These are phyloP conservation scores for Phaseolus lunatus DNA, from an alignment of 306 rosid species.

Conservation along the genomic window DNA sequence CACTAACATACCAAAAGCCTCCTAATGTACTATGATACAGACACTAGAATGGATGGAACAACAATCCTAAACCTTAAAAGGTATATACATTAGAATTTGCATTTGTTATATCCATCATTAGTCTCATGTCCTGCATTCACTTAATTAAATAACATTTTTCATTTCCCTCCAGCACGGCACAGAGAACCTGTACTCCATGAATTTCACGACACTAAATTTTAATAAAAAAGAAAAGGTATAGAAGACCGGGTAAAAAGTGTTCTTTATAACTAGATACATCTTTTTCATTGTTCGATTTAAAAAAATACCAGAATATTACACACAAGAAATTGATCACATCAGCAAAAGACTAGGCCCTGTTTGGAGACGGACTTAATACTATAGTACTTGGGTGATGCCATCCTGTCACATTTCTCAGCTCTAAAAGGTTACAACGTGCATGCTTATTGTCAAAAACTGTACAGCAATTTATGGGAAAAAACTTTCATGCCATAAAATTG, in stretches of 20 bases:
- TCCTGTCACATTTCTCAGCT: constrained; percentile 22
- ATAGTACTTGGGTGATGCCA: constrained; percentile 24
- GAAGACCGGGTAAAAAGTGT: background rate
- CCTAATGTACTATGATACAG: constrained; percentile 16
- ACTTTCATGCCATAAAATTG: background rate
- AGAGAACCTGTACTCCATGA: background rate
- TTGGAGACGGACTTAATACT: background rate
- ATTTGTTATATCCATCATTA: constrained; percentile 15
- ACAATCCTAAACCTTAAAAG: background rate
- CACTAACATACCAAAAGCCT: constrained; percentile 23
- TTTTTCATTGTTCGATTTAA: constrained; percentile 10
- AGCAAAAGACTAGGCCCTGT: constrained; percentile 15
- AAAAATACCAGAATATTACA: constrained; percentile 12
- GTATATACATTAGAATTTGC: constrained; percentile 19
- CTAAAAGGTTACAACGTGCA: constrained; percentile 30
- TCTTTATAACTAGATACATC: background rate
- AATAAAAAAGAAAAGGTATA: background rate
- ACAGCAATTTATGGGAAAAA: constrained; percentile 7
- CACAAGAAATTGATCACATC: constrained; percentile 4
- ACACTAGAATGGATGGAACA: background rate
- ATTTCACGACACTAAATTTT: background rate
- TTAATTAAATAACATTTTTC: constrained; percentile 33
- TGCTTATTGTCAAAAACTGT: constrained; percentile 25
- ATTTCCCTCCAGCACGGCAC: constrained; percentile 14
- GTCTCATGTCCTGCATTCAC: constrained; percentile 2